phyloP scores from a whole-genome alignment of 495 filamentous ascomycete genomes.

The Delitschia confertaspora region DNA sequence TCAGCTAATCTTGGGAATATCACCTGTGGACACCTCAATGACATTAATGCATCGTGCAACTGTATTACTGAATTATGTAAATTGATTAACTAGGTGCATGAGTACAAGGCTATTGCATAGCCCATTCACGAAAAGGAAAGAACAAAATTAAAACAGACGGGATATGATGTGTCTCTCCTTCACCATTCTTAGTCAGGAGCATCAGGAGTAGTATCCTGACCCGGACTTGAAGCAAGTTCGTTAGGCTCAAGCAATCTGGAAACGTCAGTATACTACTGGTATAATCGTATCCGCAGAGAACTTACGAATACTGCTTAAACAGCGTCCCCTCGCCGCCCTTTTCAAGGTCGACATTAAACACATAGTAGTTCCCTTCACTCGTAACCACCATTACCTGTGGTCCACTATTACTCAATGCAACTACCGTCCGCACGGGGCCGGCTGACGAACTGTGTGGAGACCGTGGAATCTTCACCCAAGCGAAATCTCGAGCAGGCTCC shows the following conservation, averaged over 20 bases:
- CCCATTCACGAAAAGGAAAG: no score
- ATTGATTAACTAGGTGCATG: no score
- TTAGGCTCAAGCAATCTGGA: conserved; percentile 27
- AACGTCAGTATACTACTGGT: neutral
- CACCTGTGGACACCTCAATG: no score
- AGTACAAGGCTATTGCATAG: no score
- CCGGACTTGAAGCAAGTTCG: conserved; percentile 22
- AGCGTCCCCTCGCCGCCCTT: conserved; percentile 89
- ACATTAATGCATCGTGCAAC: no score
- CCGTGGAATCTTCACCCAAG: conserved; percentile 89
- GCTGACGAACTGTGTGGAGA: conserved; percentile 35
- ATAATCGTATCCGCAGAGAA: neutral
- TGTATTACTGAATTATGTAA: no score
- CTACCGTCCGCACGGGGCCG: conserved; percentile 62
- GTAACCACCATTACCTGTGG: conserved; percentile 98
- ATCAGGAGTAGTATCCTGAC: conserved; percentile 14
- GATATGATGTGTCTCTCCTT: neutral
- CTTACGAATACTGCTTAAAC: conserved; percentile 67
- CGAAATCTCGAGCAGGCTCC: conserved; percentile 92
- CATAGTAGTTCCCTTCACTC: conserved; percentile 87
- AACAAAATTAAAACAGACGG: neutral
- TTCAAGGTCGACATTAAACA: conserved; percentile 90
- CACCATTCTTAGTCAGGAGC: conserved; percentile 11
- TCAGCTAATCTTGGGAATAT: no score
- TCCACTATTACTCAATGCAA: conserved; percentile 86